Evolutionary conservation across 768 basidiomycete species (phyloP).

Genomic region (Gloeostereum incarnatum): DNA sequence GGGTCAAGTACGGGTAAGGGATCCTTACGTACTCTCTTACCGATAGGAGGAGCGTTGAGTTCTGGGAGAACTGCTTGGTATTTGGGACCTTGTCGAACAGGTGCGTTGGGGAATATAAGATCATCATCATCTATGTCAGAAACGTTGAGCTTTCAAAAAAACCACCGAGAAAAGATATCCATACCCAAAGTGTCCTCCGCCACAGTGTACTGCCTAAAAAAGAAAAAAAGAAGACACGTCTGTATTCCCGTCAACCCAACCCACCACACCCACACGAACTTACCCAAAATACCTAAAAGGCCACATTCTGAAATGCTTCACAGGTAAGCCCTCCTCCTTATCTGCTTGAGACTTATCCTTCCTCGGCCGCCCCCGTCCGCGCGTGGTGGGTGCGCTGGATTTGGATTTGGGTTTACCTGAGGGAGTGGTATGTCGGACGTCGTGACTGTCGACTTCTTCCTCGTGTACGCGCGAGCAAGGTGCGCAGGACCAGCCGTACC

Average conservation of each 20-base stretch:
- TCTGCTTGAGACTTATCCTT: constrained; percentile 69
- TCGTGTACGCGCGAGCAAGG: constrained; percentile 86
- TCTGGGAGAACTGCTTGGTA: constrained; percentile 66
- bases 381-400: constrained; percentile 62
- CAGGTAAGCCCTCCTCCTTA: constrained; percentile 65
- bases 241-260: too few species aligned
- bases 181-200: constrained; percentile 87
- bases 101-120: constrained; percentile 89
- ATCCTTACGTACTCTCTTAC: constrained; percentile 21
- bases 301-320: constrained; percentile 88
- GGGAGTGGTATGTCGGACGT: constrained; percentile 51
- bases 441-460: constrained; percentile 74
- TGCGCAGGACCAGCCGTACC: constrained; percentile 96
- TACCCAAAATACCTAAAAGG: constrained; percentile 97
- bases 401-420: constrained; percentile 37
- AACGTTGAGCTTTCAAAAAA: too few species aligned
- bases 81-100: constrained; percentile 83
- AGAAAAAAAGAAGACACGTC: constrained; percentile 1
- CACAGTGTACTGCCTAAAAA: constrained; percentile 70
- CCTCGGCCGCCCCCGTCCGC: constrained; percentile 68
- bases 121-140: constrained; percentile 83
- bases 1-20: constrained; percentile 10
- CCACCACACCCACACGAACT: constrained; percentile 26
- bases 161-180: too few species aligned
- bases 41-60: constrained; percentile 23